phyloP scores from a whole-genome alignment of 306 rosid genomes.

The Hippophae gyantsensis region DNA sequence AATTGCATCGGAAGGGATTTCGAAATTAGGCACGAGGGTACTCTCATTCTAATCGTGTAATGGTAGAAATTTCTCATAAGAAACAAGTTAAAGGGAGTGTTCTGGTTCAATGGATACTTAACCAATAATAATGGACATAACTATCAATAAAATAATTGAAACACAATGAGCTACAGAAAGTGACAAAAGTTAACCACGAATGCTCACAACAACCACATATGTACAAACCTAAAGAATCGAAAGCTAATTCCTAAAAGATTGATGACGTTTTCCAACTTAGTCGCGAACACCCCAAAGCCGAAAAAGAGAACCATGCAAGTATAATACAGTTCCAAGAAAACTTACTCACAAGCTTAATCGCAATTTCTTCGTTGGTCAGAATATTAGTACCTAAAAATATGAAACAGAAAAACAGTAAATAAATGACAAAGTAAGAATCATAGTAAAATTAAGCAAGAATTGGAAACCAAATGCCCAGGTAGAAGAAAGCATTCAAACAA shows the following conservation, averaged over 20 bases:
- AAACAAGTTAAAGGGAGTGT: constrained; percentile 1
- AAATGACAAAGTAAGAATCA: not conserved
- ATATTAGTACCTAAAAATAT: constrained; percentile 63
- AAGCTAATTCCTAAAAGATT: too few relatives aligned
- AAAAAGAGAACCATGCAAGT: not conserved
- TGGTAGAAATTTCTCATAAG: not conserved
- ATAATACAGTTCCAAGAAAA: constrained; percentile 1
- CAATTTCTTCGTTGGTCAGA: constrained; percentile 97
- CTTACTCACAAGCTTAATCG: constrained; percentile 83
- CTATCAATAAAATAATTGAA: not conserved
- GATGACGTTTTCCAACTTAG: not conserved
- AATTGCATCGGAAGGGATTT: not conserved
- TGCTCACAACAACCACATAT: too few relatives aligned
- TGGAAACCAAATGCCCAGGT: not conserved
- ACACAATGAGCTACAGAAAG: too few relatives aligned
- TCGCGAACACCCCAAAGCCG: constrained; percentile 6
- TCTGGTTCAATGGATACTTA: not conserved
- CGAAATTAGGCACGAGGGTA: not conserved
- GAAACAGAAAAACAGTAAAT: not conserved
- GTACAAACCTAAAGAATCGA: too few relatives aligned
- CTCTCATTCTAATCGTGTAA: not conserved
- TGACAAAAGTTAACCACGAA: too few relatives aligned
- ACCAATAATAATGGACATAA: not conserved
- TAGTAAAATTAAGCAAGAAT: constrained; percentile 5
- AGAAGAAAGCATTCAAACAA: not conserved